Conservation (phyloP, 1,284 basidiomycete genomes). For the Naganishia sp. region DNA sequence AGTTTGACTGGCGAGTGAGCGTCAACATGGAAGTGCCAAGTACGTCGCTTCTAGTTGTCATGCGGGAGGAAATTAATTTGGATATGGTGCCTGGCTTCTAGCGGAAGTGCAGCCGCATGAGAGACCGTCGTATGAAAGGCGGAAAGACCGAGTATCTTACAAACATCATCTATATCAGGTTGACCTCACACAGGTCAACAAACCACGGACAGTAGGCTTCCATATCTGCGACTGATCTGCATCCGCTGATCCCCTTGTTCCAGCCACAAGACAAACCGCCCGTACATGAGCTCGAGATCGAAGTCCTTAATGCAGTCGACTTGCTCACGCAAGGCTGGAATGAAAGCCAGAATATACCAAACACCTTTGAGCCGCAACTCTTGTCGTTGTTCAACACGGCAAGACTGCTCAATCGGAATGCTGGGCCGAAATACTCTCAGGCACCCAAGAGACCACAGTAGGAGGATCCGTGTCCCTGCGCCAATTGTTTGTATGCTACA, state of each 20-base stretch:
- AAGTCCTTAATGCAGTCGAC: slow-evolving; percentile 55
- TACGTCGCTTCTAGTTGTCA: slow-evolving; percentile 40
- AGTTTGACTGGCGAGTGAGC: slow-evolving; percentile 88
- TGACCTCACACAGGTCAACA: slow-evolving; percentile 87
- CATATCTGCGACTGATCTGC: not conserved
- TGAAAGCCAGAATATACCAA: slow-evolving; percentile 48
- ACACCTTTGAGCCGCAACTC: slow-evolving; percentile 56
- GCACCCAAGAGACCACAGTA: slow-evolving; percentile 6
- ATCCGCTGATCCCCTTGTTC: not conserved
- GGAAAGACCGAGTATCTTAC: slow-evolving; percentile 91
- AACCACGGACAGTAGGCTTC: slow-evolving; percentile 32
- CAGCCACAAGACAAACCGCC: slow-evolving; percentile 8
- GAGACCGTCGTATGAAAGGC: slow-evolving; percentile 62
- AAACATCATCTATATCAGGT: slow-evolving; percentile 87
- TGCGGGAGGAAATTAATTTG: not conserved
- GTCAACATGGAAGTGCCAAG: slow-evolving; percentile 74
- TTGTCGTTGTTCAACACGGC: slow-evolving; percentile 57
- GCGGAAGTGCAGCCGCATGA: slow-evolving; percentile 45
- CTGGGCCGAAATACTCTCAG: slow-evolving; percentile 21
- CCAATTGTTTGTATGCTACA: no score
- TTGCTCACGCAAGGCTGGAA: slow-evolving; percentile 57
- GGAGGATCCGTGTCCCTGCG: no score
- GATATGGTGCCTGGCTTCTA: not conserved
- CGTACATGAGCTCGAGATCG: slow-evolving; percentile 61
- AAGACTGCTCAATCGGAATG: slow-evolving; percentile 56